Evolutionary conservation across 306 rosid genomes (phyloP), one percentile per base, ranked within the genome.

Genomic region (Prunus padus): DNA sequence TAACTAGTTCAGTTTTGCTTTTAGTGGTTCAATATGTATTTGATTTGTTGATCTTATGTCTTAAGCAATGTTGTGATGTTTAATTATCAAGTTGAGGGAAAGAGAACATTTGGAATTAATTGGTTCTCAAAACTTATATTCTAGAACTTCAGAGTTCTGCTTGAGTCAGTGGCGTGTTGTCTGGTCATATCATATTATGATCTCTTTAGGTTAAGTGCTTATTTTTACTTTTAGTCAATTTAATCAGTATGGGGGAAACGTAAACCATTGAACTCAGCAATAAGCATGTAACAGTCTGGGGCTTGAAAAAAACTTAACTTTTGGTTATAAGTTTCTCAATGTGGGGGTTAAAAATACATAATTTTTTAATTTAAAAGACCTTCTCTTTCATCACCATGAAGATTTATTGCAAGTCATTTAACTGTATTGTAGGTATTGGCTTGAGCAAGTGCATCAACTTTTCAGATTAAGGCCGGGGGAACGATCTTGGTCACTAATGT

Each of bases 341-440:
- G 16, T 6, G 3, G 33, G 15, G 33, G 26, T 55, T 55, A 54
- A 57, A 57, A 57, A 12, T 61, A 25, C 23, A 31, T 28, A 18
- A 16, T 61, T 55, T 71, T 14, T 40, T 55, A 14, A 22, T 40
- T 8, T 7, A 1, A 31, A 37, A 14, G 49, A 12, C 31, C 65
- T 63, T 66, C 31, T 7, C 14, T 42, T 42, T 45, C 56, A 25
- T 42, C n/a, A 30, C 9, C 42, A 44, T 10, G 15, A 16, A 25
- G 56, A 57, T 57, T 44, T 46, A 64, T 18, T 15, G 5, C 3
- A 30, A 75, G 56, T 66, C 26, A 47, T 74, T 72, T 72, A 62
- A 73, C 78, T 83, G 63, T 74, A 63, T 55, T 76, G 31, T 76
- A 93, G 97, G 89, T 72, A 77, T 72, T 94, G 98, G 98, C 83